These are phyloP conservation scores for Posidonia oceanica DNA, from an alignment of 116 monocot genomes.

Conservation along the genomic window DNA sequence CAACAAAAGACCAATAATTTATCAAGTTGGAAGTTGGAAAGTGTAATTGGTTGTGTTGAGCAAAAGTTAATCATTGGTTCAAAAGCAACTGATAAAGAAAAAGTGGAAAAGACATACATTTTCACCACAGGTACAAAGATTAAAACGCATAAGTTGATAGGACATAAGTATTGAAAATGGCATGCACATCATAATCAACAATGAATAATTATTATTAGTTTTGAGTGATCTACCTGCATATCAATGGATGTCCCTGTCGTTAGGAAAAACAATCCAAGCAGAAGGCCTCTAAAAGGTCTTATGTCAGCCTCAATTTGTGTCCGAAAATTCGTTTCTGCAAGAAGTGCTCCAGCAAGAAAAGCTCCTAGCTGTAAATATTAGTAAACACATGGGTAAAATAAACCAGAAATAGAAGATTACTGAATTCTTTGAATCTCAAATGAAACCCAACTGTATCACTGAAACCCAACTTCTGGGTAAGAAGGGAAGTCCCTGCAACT, in stretches of 20 bases:
- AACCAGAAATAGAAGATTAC: slow-evolving; percentile 1
- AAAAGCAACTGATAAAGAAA: no score
- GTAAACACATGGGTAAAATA: slow-evolving; percentile 8
- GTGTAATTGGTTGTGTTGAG: no score
- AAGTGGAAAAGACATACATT: no score
- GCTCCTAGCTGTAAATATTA: slow-evolving; percentile 66
- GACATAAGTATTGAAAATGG: background rate
- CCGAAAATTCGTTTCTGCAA: slow-evolving; percentile 97
- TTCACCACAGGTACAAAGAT: no score
- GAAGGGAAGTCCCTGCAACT: slow-evolving; percentile 88
- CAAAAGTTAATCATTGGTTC: no score
- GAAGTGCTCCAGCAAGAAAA: slow-evolving; percentile 93
- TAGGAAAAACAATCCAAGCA: slow-evolving; percentile 94
- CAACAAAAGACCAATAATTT: no score
- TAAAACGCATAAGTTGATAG: no score
- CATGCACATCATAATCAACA: background rate
- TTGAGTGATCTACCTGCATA: slow-evolving; percentile 47
- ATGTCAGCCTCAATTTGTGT: slow-evolving; percentile 99
- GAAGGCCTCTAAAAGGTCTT: slow-evolving; percentile 93
- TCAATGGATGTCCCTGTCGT: slow-evolving; percentile 97
- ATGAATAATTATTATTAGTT: background rate
- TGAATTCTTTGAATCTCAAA: background rate
- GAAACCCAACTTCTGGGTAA: slow-evolving; percentile 87
- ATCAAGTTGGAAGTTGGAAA: no score
- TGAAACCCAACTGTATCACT: slow-evolving; percentile 77